Base-by-base conservation (phyloP, 1,139 yeast genomes). In the Pichia sp. region DNA sequence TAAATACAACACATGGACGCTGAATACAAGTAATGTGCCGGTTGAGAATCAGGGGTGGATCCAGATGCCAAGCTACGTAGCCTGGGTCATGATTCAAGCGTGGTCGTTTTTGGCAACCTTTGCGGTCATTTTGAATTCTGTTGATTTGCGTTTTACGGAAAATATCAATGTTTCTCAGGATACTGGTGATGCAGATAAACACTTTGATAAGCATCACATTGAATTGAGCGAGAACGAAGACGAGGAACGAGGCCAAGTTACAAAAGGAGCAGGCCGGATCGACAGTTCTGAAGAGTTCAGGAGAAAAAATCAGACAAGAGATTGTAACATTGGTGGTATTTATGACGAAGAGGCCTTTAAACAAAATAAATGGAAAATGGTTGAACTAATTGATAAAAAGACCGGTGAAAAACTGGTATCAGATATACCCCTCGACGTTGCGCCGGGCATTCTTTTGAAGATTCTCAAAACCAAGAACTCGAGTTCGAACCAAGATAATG, bases 31-130 rank as follows among this genome's bases (percentile, higher is more conserved):
- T 57, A 42, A 49, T 34, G 50, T 56, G 4, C 48, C 48, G 8
- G 40, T 51, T 4, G 49, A 52, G 9, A 50, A 53, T 37, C 71
- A 69, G 44, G 62, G 67, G 0, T 72, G 77, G 77, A 50, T 65
- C 37, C 74, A 71, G 53, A 69, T 64, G 57, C 69, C 64, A 43
- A 55, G 55, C 40, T 65, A 54, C 49, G 27, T 41, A 5, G 43
- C 39, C 26, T 41, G 43, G 51, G 62, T 50, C 41, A 67, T 55
- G 47, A 42, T 49, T 32, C 54, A 61, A 7, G 49, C 61, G 27
- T 46, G 67, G 31, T 56, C 66, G 1, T 48, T 65, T 16, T 38
- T 65, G n/a, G 54, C 65, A 16, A 8, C 10, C 33, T 16, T 16
- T 16, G 23, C 23, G 23, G 23, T 16, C 23, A 16, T 16, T 16